Evolutionary conservation across 768 basidiomycete species (phyloP).

Genomic region (Lentinula edodes): DNA sequence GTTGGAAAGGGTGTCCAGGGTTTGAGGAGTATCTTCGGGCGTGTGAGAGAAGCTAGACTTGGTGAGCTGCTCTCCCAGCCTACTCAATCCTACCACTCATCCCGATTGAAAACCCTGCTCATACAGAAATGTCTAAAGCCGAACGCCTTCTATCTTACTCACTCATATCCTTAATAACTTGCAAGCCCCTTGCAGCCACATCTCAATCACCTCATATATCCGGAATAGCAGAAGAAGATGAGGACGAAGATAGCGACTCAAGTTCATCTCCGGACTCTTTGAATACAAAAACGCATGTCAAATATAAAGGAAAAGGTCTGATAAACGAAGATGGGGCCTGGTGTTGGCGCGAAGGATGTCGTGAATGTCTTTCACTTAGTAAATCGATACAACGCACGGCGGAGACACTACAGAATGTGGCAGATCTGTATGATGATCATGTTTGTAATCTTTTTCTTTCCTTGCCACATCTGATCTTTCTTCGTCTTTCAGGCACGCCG

Average conservation of each 20-base stretch:
- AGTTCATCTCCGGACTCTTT: not conserved
- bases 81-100: not conserved
- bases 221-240: slow-evolving; percentile 47
- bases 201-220: slow-evolving; percentile 32
- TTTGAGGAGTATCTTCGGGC: slow-evolving; percentile 56
- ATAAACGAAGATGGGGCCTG: slow-evolving; percentile 73
- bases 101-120: not conserved
- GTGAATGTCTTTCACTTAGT: slow-evolving; percentile 72
- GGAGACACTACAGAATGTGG: slow-evolving; percentile 68
- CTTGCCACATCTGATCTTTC: slow-evolving; percentile 4
- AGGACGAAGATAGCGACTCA: slow-evolving; percentile 11
- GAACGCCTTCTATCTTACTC: slow-evolving; percentile 72
- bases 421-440: slow-evolving; percentile 76
- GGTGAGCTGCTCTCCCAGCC: slow-evolving; percentile 35
- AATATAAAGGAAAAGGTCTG: slow-evolving; percentile 42
- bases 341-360: slow-evolving; percentile 82
- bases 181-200: slow-evolving; percentile 46
- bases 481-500: slow-evolving; percentile 51
- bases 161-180: slow-evolving; percentile 68
- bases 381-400: slow-evolving; percentile 74
- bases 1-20: slow-evolving; percentile 67
- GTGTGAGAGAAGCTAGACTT: slow-evolving; percentile 59
- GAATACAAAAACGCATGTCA: slow-evolving; percentile 11
- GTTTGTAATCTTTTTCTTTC: slow-evolving; percentile 31
- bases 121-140: slow-evolving; percentile 72